Evolutionary conservation across 345 rosid genomes (phyloP).

Genomic region (Heritiera fomes): DNA sequence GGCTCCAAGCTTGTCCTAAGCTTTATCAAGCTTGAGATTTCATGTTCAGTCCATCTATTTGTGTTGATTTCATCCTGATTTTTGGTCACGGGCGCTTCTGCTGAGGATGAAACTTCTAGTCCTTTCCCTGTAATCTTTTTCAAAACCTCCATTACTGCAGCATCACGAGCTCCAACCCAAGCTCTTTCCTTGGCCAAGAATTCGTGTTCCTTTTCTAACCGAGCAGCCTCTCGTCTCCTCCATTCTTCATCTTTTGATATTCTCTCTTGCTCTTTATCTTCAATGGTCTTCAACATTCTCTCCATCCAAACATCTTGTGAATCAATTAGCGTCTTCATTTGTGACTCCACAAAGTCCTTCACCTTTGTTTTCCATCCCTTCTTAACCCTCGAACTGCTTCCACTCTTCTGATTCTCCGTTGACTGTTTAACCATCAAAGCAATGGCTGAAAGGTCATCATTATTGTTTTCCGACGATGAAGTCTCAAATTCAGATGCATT

Average conservation of each 20-base stretch:
- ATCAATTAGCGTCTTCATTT: conserved; percentile 47
- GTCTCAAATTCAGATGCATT: conserved; percentile 55
- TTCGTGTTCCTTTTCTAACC: conserved; percentile 43
- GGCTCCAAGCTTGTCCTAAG: conserved; percentile 40
- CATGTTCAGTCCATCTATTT: conserved; percentile 44
- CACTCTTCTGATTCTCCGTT: conserved; percentile 33
- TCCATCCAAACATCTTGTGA: conserved; percentile 67
- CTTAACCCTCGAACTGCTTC: conserved; percentile 24
- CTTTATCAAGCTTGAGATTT: conserved; percentile 41
- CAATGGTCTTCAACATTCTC: conserved; percentile 52
- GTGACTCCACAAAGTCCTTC: conserved; percentile 42
- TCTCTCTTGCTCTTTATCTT: conserved; percentile 53
- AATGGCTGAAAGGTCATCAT: conserved; percentile 48
- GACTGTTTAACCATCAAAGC: conserved; percentile 49
- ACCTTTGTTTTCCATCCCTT: conserved; percentile 48
- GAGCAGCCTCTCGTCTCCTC: conserved; percentile 49
- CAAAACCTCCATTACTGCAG: conserved; percentile 46
- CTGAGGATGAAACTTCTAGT: background rate
- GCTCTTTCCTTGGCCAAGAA: conserved; percentile 56
- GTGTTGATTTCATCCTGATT: background rate
- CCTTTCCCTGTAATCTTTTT: conserved; percentile 33
- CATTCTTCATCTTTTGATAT: conserved; percentile 48
- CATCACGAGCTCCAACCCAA: conserved; percentile 55
- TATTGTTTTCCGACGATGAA: conserved; percentile 46
- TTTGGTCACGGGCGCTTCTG: background rate